Percentiles rank a stretch among this genome's conserved stretches.
Conservation (phyloP, 352 stramenopile genomes). For the Phytopythium kandeliae region DNA sequence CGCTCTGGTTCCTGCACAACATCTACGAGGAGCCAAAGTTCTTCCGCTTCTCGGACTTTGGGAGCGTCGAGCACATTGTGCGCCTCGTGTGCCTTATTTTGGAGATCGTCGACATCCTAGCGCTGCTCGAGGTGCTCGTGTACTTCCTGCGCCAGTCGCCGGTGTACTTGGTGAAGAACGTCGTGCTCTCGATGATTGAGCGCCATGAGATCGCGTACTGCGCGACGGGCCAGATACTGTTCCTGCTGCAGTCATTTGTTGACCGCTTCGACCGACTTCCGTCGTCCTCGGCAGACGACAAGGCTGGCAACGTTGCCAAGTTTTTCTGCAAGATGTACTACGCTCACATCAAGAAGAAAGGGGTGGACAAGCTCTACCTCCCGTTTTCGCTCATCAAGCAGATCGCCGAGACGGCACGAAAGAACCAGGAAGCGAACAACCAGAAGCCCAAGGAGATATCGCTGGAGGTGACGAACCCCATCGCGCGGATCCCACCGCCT, state of each 20-base stretch:
- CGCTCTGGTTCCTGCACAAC: slow-evolving; percentile 75
- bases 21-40: slow-evolving; percentile 80
- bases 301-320: slow-evolving; percentile 57
- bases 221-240: slow-evolving; percentile 72
- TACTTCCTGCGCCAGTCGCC: slow-evolving; percentile 72
- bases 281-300: slow-evolving; percentile 59
- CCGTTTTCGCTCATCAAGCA: slow-evolving; percentile 62
- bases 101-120: slow-evolving; percentile 78
- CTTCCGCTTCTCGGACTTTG: slow-evolving; percentile 80
- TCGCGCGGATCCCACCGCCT: slow-evolving; percentile 67
- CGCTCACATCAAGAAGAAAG: slow-evolving; percentile 74
- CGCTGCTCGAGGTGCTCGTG: slow-evolving; percentile 77
- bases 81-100: slow-evolving; percentile 73
- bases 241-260: slow-evolving; percentile 78
- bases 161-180: slow-evolving; percentile 76
- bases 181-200: slow-evolving; percentile 79
- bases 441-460: slow-evolving; percentile 73
- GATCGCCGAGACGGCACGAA: slow-evolving; percentile 72
- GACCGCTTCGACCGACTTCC: slow-evolving; percentile 73
- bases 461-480: slow-evolving; percentile 64
- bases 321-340: slow-evolving; percentile 87
- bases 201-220: slow-evolving; percentile 81
- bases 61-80: slow-evolving; percentile 78
- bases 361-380: slow-evolving; percentile 73
- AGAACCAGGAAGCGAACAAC: slow-evolving; percentile 68